These are phyloP conservation scores for Neurospora pannonica DNA, from an alignment of 495 filamentous ascomycete species.

Conservation along the genomic window DNA sequence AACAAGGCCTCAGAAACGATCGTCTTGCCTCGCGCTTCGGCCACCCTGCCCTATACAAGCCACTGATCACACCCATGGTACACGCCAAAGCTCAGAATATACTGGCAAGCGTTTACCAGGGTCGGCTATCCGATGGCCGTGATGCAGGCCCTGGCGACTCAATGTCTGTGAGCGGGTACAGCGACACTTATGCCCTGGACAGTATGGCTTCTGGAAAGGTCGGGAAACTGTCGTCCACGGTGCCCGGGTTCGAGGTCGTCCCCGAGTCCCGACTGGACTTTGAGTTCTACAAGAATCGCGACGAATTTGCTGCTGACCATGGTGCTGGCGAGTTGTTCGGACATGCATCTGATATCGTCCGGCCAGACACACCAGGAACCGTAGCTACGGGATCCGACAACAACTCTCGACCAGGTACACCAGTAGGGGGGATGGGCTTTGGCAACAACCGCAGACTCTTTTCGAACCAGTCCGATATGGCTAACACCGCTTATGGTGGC, in stretches of 20 bases:
- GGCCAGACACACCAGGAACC: constrained; percentile 57
- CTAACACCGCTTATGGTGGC: constrained; percentile 11
- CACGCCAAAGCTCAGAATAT: constrained; percentile 78
- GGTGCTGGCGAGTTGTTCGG: constrained; percentile 71
- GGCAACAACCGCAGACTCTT: constrained; percentile 6
- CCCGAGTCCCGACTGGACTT: constrained; percentile 88
- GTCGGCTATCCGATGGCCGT: constrained; percentile 54
- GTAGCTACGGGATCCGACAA: constrained; percentile 28
- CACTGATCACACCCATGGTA: constrained; percentile 92
- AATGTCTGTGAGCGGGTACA: constrained; percentile 54
- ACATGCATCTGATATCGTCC: constrained; percentile 52
- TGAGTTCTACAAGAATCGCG: constrained; percentile 77
- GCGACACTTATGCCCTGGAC: constrained; percentile 63
- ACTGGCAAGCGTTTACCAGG: constrained; percentile 70
- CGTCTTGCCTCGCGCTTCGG: constrained; percentile 75
- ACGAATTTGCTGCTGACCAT: constrained; percentile 80
- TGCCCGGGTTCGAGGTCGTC: constrained; percentile 75
- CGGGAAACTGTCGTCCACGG: constrained; percentile 49
- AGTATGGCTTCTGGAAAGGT: constrained; percentile 66
- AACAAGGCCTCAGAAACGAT: constrained; percentile 45
- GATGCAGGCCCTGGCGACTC: constrained; percentile 45
- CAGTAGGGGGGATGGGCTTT: constrained; percentile 29
- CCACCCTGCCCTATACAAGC: constrained; percentile 81
- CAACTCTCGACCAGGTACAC: constrained; percentile 32
- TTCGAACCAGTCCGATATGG: constrained; percentile 11